Conservation (phyloP, 2,329 filamentous ascomycete species). For the Colletotrichum magnum region DNA sequence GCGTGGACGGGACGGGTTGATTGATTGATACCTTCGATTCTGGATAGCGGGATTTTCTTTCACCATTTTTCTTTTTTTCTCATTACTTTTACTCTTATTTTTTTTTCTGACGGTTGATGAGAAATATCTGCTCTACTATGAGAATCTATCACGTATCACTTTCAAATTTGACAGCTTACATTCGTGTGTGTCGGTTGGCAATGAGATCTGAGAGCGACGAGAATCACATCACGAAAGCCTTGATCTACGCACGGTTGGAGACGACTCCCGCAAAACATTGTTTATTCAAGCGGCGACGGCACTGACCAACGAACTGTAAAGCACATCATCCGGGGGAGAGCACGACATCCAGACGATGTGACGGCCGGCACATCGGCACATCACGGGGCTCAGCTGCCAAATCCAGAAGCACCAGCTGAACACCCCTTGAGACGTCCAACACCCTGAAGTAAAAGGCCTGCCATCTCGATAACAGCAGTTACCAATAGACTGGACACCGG, state of each 20-base stretch:
- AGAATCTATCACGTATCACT: background rate
- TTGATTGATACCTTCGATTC: constrained; percentile 29
- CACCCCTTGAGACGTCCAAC: background rate
- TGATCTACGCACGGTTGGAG: background rate
- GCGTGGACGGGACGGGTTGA: background rate
- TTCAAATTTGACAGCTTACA: background rate
- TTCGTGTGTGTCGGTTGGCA: background rate
- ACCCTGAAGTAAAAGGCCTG: background rate
- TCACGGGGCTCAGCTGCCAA: background rate
- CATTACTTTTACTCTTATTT: constrained; percentile 8
- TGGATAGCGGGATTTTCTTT: constrained; percentile 17
- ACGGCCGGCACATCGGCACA: constrained; percentile 2
- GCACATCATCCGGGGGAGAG: background rate
- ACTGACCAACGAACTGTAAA: background rate
- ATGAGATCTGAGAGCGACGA: background rate
- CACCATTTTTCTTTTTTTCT: background rate
- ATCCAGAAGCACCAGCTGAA: constrained; percentile 4
- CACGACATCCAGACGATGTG: background rate
- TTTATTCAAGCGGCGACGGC: background rate
- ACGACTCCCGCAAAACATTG: background rate
- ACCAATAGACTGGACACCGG: constrained; percentile 7
- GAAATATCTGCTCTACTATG: constrained; percentile 17
- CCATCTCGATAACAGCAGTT: background rate
- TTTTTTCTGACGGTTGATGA: constrained; percentile 24
- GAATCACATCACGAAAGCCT: background rate